Evolutionary conservation across 768 basidiomycete species (phyloP).

Genomic region (Lactarius tabidus): DNA sequence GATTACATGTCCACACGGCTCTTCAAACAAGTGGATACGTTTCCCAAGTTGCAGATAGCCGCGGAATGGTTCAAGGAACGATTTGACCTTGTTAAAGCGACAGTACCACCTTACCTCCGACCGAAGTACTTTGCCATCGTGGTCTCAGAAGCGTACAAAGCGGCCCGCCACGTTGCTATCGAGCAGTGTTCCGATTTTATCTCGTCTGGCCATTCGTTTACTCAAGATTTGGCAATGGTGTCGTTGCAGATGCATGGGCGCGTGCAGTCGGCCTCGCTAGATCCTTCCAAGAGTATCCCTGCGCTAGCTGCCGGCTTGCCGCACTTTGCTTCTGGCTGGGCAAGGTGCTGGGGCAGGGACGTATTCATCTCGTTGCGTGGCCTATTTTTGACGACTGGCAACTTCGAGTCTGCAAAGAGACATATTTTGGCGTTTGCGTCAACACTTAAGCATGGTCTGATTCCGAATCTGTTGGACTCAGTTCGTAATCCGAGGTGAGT

Average conservation of each 20-base stretch:
- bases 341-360: slow-evolving; percentile 94
- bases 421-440: slow-evolving; percentile 94
- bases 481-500: slow-evolving; percentile 73
- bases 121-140: slow-evolving; percentile 96
- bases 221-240: slow-evolving; percentile 83
- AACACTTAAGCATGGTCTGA: slow-evolving; percentile 91
- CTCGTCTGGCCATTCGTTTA: slow-evolving; percentile 79
- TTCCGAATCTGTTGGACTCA: slow-evolving; percentile 94
- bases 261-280: slow-evolving; percentile 87
- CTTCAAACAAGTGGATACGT: slow-evolving; percentile 49
- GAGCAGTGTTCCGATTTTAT: slow-evolving; percentile 90
- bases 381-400: slow-evolving; percentile 89
- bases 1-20: slow-evolving; percentile 79
- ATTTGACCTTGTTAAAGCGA: slow-evolving; percentile 73
- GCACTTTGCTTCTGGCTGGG: slow-evolving; percentile 92
- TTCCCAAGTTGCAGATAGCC: slow-evolving; percentile 67
- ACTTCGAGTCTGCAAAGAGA: slow-evolving; percentile 75
- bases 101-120: slow-evolving; percentile 80
- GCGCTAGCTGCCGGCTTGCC: slow-evolving; percentile 93
- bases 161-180: slow-evolving; percentile 73
- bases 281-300: slow-evolving; percentile 63
- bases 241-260: slow-evolving; percentile 87
- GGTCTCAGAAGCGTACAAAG: slow-evolving; percentile 89
- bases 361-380: slow-evolving; percentile 93
- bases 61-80: slow-evolving; percentile 84